Evolutionary conservation across 1,284 basidiomycete species (phyloP), one percentile per base, ranked within the genome.

Genomic region (Tremellales sp.): DNA sequence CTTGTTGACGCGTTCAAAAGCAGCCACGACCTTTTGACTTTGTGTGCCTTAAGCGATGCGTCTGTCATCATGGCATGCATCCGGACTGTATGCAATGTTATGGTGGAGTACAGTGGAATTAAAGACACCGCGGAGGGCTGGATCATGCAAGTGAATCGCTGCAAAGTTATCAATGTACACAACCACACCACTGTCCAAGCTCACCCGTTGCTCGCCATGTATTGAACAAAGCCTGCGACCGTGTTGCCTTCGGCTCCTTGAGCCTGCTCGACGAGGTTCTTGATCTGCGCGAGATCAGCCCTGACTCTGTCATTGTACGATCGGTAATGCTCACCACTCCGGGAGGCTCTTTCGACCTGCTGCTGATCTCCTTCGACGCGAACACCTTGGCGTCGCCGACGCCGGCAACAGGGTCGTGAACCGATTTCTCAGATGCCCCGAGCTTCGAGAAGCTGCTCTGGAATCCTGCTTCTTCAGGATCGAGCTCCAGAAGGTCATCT

Each of bases 401-500:
- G 19, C 68, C 64, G 4, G 64, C 64, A 21, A 76, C 72, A 0
- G 77, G 74, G 55, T 79, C 77, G 24, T 67, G 60, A 11, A 60
- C 60, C 1, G 61, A 57, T 23, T 65, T 64, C 59, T 79, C 76
- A 15, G 87, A 86, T 0, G 94, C 89, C 0, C 89, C 91, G 10
- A 98, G 80, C 41, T 86, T 82, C 47, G 91, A 92, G 75, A 94
- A 98, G 2, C 86, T 85, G 0, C 88, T 87, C 70, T 98, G 94
- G 76, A 97, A 98, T 0, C 90, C 89, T 3, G 85, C 83, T 7
- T 86, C 94, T 66, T 97, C 93, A 57, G 84, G 84, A 71, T 97
- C 94, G 40, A 94, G 65, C 26, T 58, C 62, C 6, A 24, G 8
- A 2, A 83, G 67, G 51, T 88, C 83, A 21, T 82, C 75, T 15